A percentile compares a stretch with the other conserved stretches of the same genome.
Conservation (phyloP, 1,284 basidiomycete genomes). For the Malassezia japonica region DNA sequence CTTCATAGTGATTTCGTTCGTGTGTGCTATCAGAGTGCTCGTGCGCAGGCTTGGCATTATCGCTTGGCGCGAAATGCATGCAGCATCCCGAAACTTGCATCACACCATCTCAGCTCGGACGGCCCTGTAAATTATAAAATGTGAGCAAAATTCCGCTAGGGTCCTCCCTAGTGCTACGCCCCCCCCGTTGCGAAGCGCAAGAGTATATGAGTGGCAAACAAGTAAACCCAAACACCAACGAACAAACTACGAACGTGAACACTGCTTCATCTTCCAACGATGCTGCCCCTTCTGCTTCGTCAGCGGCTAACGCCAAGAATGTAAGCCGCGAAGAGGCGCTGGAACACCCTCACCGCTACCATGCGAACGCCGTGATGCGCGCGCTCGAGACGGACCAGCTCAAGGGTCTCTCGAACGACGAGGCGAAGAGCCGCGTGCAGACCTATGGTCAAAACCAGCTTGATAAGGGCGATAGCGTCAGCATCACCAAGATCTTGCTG, state of each 20-base stretch:
- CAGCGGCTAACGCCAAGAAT: background rate
- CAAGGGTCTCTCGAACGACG: slow-evolving; percentile 26
- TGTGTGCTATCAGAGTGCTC: too few species aligned
- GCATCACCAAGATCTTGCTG: slow-evolving; percentile 30
- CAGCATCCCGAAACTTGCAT: too few species aligned
- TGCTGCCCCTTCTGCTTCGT: too few species aligned
- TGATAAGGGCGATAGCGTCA: slow-evolving; percentile 37
- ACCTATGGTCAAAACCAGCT: slow-evolving; percentile 42
- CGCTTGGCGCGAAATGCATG: too few species aligned
- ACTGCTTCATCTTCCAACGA: background rate
- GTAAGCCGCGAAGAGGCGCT: slow-evolving; percentile 6
- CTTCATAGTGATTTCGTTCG: too few species aligned
- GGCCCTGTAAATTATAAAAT: too few species aligned
- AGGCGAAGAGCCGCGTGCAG: slow-evolving; percentile 23
- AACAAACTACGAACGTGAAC: background rate
- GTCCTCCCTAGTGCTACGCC: too few species aligned
- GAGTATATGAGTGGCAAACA: background rate
- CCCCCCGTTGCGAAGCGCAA: too few species aligned
- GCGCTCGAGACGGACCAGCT: slow-evolving; percentile 2
- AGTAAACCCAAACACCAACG: background rate
- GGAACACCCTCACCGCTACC: slow-evolving; percentile 3
- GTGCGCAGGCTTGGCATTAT: too few species aligned
- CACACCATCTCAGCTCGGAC: too few species aligned
- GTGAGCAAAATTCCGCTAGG: too few species aligned
- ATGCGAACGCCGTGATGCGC: background rate